These are phyloP conservation scores for Telfairia occidentalis DNA, from an alignment of 331 rosid species.

Conservation along the genomic window DNA sequence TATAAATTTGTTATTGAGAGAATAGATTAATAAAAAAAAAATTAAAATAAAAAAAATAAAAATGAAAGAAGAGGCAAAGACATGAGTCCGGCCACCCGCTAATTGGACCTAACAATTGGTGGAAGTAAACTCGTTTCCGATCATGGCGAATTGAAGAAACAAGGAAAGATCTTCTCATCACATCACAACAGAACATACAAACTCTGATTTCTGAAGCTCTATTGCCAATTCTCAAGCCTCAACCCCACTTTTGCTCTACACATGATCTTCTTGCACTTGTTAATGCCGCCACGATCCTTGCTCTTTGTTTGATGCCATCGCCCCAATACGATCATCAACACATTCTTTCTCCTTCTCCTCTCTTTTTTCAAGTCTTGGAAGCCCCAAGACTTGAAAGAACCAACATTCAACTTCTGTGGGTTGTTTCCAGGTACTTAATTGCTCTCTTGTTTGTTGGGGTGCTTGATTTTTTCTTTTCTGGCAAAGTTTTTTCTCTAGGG, in stretches of 20 bases:
- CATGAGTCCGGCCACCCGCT: conserved; percentile 13
- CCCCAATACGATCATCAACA: not conserved
- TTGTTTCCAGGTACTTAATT: conserved; percentile 4
- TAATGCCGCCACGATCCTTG: not conserved
- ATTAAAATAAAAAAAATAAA: not conserved
- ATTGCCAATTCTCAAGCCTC: not conserved
- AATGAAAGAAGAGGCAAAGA: not conserved
- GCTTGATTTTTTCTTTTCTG: not conserved
- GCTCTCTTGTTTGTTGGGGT: not conserved
- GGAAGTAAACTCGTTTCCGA: not conserved
- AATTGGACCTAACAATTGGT: conserved; percentile 3
- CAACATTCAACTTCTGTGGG: not conserved
- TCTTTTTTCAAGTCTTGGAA: conserved; percentile 5
- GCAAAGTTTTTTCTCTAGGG: conserved; percentile 3
- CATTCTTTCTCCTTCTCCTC: not conserved
- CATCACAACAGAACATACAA: not conserved
- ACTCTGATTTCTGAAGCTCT: not conserved
- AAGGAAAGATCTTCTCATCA: not conserved
- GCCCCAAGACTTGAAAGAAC: not conserved
- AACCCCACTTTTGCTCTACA: not conserved
- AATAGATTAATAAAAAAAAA: not conserved
- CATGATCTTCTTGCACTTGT: not conserved
- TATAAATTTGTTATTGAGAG: not conserved
- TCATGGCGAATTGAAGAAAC: not conserved
- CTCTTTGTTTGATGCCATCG: not conserved